Evolutionary conservation across 2,329 filamentous ascomycete species (phyloP).

Genomic region (Xylaria sp.): DNA sequence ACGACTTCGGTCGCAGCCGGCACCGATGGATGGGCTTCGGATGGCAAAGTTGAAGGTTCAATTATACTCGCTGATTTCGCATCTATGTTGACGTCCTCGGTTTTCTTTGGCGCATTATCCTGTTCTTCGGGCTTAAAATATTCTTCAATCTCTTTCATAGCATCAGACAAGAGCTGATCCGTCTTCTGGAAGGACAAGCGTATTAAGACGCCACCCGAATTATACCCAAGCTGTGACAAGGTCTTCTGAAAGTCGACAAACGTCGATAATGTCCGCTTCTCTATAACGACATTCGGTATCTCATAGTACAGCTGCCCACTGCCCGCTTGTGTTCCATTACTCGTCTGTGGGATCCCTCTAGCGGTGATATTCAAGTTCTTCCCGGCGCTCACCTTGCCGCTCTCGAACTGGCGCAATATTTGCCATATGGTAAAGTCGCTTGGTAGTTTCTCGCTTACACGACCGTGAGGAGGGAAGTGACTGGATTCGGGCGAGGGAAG

Average conservation of each 20-base stretch:
- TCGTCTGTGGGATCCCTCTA: conserved; percentile 74
- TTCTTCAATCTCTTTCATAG: conserved; percentile 80
- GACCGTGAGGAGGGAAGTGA: conserved; percentile 68
- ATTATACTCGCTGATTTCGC: conserved; percentile 28
- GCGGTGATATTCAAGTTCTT: conserved; percentile 83
- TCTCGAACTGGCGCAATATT: conserved; percentile 89
- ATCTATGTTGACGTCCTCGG: background rate
- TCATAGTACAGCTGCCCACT: conserved; percentile 89
- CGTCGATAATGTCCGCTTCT: conserved; percentile 80
- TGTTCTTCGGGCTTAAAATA: conserved; percentile 71
- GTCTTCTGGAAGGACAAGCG: conserved; percentile 80
- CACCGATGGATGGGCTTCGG: conserved; percentile 31
- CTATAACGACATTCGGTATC: conserved; percentile 82
- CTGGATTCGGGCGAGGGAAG: conserved; percentile 77
- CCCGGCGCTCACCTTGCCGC: conserved; percentile 69
- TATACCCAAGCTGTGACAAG: conserved; percentile 85
- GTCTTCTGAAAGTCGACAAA: conserved; percentile 91
- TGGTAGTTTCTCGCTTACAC: conserved; percentile 85
- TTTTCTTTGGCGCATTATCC: conserved; percentile 21
- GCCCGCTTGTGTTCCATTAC: conserved; percentile 61
- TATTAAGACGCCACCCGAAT: conserved; percentile 82
- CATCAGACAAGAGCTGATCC: conserved; percentile 82
- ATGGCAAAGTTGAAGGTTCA: conserved; percentile 32
- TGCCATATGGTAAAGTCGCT: conserved; percentile 91
- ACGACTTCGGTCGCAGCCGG: conserved; percentile 6